A percentile compares a stretch with the other conserved stretches of the same genome.
These are phyloP conservation scores for Solanum bulbocastanum DNA, from an alignment of 257 asterid species.

Conservation along the genomic window DNA sequence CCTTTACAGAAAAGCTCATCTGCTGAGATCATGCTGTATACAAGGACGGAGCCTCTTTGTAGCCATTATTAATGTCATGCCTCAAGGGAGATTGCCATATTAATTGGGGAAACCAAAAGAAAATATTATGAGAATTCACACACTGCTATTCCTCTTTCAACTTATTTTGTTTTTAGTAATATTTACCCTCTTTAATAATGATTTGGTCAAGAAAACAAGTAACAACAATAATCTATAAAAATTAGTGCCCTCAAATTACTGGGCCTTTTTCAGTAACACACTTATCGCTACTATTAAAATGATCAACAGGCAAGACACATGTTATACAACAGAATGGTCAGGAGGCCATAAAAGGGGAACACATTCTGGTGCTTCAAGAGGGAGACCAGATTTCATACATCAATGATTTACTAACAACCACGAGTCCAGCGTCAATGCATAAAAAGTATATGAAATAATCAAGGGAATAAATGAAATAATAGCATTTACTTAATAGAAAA, in stretches of 20 bases:
- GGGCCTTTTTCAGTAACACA: not conserved
- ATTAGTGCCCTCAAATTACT: too few species aligned
- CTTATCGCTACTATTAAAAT: not conserved
- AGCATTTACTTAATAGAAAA: not conserved
- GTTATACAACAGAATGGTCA: not conserved
- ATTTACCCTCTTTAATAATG: too few species aligned
- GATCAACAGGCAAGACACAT: not conserved
- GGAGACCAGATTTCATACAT: not conserved
- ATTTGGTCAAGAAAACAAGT: too few species aligned
- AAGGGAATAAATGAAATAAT: not conserved
- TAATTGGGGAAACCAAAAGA: too few species aligned
- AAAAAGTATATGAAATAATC: not conserved
- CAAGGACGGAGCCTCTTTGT: constrained; percentile 52
- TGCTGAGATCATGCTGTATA: constrained; percentile 46
- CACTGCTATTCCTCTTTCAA: too few species aligned
- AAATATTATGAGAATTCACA: too few species aligned
- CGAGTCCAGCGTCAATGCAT: not conserved
- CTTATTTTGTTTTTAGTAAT: too few species aligned
- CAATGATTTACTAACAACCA: not conserved
- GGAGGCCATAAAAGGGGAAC: not conserved
- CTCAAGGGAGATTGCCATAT: constrained; percentile 1
- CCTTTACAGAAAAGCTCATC: constrained; percentile 72
- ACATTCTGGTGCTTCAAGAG: not conserved
- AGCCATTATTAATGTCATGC: constrained; percentile 34
- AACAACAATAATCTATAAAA: too few species aligned